phyloP scores from a whole-genome alignment of 768 basidiomycete genomes.

The Tulasnella sp. region DNA sequence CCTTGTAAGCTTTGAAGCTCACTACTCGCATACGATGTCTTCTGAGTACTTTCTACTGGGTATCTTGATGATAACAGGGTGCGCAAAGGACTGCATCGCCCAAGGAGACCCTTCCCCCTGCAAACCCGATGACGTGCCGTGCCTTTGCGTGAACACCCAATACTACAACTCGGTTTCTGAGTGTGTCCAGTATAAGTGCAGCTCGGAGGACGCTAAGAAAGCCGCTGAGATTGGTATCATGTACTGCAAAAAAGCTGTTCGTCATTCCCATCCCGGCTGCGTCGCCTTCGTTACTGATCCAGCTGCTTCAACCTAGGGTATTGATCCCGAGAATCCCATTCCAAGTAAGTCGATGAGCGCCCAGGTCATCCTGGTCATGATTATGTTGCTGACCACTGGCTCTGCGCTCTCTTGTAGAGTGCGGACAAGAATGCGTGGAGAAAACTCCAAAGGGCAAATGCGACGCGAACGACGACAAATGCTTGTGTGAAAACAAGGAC shows the following conservation, averaged over 20 bases:
- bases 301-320: neutral
- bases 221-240: neutral
- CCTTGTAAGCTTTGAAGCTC: neutral
- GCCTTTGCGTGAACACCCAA: neutral
- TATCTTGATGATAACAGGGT: neutral
- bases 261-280: neutral
- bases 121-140: neutral
- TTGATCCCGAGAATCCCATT: neutral
- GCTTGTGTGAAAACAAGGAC: neutral
- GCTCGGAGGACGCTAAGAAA: neutral
- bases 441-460: neutral
- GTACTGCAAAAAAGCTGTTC: neutral
- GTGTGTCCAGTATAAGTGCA: neutral
- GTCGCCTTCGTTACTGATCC: neutral
- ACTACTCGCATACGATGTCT: rapidly evolving
- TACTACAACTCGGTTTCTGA: neutral
- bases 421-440: neutral
- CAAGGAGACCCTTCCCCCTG: neutral
- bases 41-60: neutral
- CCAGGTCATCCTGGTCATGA: neutral
- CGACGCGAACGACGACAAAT: neutral
- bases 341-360: neutral
- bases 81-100: neutral
- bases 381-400: neutral
- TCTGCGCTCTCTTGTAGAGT: neutral